Evolutionary conservation across 192 early-diverging fungal species (phyloP).

Genomic region (Rhizophagus clarus): DNA sequence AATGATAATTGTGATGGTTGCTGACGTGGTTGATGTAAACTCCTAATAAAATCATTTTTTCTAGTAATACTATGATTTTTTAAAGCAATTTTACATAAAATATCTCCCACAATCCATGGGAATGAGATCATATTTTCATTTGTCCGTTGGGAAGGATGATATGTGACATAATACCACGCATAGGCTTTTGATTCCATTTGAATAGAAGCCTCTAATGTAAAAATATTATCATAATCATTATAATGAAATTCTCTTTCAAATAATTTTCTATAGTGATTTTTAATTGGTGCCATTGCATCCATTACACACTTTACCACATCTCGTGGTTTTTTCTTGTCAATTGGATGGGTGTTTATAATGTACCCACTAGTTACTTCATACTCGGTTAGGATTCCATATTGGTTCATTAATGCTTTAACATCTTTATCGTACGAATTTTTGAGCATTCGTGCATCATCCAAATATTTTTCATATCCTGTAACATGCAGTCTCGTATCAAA

Average conservation of each 20-base stretch:
- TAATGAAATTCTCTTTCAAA: slow-evolving; percentile 55
- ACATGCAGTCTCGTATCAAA: slow-evolving; percentile 47
- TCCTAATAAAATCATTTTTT: no score
- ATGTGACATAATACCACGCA: slow-evolving; percentile 76
- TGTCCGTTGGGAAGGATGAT: slow-evolving; percentile 44
- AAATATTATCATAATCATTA: slow-evolving; percentile 25
- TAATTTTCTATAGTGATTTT: slow-evolving; percentile 40
- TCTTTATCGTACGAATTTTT: slow-evolving; percentile 56
- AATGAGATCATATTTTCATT: slow-evolving; percentile 44
- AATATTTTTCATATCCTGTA: slow-evolving; percentile 51
- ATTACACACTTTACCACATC: slow-evolving; percentile 55
- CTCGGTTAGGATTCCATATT: slow-evolving; percentile 57
- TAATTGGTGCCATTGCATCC: slow-evolving; percentile 39
- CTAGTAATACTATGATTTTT: no score
- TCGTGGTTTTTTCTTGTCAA: slow-evolving; percentile 51
- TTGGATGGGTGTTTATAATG: slow-evolving; percentile 33
- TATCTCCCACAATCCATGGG: slow-evolving; percentile 50
- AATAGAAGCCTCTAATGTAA: slow-evolving; percentile 18
- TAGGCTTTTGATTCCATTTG: slow-evolving; percentile 52
- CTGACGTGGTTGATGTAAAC: no score
- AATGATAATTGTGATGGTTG: no score
- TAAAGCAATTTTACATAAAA: slow-evolving; percentile 49
- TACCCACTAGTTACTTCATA: slow-evolving; percentile 45
- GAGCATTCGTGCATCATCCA: slow-evolving; percentile 46
- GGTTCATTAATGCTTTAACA: slow-evolving; percentile 61